Conservation (phyloP, 768 basidiomycete genomes). For the Pleurotus cornucopiae region DNA sequence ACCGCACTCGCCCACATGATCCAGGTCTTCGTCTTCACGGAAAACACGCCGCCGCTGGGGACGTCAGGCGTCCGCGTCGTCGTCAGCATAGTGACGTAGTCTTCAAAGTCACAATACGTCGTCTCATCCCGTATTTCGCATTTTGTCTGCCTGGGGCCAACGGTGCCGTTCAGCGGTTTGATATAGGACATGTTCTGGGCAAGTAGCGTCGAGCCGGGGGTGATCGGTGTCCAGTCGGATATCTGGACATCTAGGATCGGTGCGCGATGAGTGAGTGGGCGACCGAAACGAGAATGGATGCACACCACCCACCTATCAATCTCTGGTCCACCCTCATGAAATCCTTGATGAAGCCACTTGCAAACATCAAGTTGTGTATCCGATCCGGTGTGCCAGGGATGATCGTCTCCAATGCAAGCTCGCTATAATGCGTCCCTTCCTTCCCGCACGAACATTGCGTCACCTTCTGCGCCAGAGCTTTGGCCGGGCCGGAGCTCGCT, state of each 20-base stretch:
- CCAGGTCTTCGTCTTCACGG: slow-evolving; percentile 92
- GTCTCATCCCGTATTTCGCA: slow-evolving; percentile 93
- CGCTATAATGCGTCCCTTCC: slow-evolving; percentile 64
- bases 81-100: slow-evolving; percentile 78
- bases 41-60: slow-evolving; percentile 88
- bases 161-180: slow-evolving; percentile 81
- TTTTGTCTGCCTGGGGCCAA: slow-evolving; percentile 94
- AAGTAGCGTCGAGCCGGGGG: slow-evolving; percentile 61
- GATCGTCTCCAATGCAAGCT: slow-evolving; percentile 71
- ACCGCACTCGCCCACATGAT: slow-evolving; percentile 88
- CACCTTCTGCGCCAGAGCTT: slow-evolving; percentile 37
- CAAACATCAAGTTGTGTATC: slow-evolving; percentile 94
- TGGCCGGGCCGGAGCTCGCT: slow-evolving; percentile 7
- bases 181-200: slow-evolving; percentile 93
- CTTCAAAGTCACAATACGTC: slow-evolving; percentile 75
- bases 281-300: not conserved
- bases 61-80: slow-evolving; percentile 94
- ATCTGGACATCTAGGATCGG: slow-evolving; percentile 77
- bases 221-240: slow-evolving; percentile 87
- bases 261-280: not conserved
- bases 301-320: slow-evolving; percentile 60
- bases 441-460: slow-evolving; percentile 75
- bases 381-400: slow-evolving; percentile 92
- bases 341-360: slow-evolving; percentile 92
- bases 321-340: slow-evolving; percentile 91